phyloP scores from a whole-genome alignment of 2,329 filamentous ascomycete species.

The Cytospora paraplurivora region DNA sequence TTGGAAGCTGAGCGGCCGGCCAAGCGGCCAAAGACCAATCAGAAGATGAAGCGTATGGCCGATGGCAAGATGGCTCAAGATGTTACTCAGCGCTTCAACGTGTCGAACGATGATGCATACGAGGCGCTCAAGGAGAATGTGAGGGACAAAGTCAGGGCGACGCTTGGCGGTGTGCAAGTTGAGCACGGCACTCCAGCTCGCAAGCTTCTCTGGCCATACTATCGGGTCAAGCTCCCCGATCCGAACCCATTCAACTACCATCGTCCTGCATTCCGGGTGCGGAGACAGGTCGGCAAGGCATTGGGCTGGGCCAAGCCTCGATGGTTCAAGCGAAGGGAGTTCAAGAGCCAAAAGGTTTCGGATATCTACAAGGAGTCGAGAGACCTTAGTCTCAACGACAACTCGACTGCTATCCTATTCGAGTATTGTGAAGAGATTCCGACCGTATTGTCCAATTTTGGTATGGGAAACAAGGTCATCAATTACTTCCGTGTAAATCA shows the following conservation, averaged over 20 bases:
- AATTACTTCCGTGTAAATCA: constrained; percentile 92
- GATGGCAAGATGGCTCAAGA: constrained; percentile 72
- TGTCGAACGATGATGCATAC: constrained; percentile 95
- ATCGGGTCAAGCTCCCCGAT: constrained; percentile 78
- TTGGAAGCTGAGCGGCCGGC: constrained; percentile 64
- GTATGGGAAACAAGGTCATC: constrained; percentile 94
- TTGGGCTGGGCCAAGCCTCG: constrained; percentile 74
- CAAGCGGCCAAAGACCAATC: constrained; percentile 59
- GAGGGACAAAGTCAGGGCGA: constrained; percentile 92
- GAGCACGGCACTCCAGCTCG: constrained; percentile 93
- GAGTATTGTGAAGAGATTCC: constrained; percentile 97
- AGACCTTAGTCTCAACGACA: constrained; percentile 84
- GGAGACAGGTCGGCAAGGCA: constrained; percentile 64
- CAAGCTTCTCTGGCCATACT: constrained; percentile 93
- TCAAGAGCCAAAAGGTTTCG: constrained; percentile 76
- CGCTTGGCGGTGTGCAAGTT: constrained; percentile 85
- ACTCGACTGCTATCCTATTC: constrained; percentile 82
- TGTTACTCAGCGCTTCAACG: constrained; percentile 83
- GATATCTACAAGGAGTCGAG: constrained; percentile 79
- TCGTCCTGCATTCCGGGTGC: constrained; percentile 75
- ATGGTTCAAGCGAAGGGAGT: constrained; percentile 76
- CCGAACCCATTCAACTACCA: constrained; percentile 77
- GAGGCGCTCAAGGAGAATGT: constrained; percentile 96
- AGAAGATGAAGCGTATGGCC: constrained; percentile 66
- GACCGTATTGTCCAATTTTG: constrained; percentile 89